Conservation (phyloP, 768 basidiomycete genomes). For the Mycena maculata region DNA sequence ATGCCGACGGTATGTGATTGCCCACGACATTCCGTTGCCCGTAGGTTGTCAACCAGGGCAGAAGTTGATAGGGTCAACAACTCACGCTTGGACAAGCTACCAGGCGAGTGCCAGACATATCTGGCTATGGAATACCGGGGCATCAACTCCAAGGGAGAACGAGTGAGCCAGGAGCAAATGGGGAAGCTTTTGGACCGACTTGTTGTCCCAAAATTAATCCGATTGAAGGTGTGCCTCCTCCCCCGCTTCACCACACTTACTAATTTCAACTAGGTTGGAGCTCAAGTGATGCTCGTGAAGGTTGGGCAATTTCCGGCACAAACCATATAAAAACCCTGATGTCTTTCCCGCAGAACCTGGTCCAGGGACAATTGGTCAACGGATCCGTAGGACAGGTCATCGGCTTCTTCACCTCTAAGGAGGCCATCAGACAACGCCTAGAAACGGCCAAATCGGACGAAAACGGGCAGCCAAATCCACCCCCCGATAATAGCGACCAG, state of each 20-base stretch:
- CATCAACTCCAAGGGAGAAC: slow-evolving; percentile 54
- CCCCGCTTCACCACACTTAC: slow-evolving; percentile 10
- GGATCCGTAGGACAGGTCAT: slow-evolving; percentile 72
- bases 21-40: slow-evolving; percentile 13
- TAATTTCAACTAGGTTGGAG: slow-evolving; percentile 63
- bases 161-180: slow-evolving; percentile 52
- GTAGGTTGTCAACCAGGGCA: slow-evolving; percentile 73
- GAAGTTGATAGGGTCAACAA: slow-evolving; percentile 82
- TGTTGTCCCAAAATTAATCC: slow-evolving; percentile 60
- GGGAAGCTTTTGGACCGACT: slow-evolving; percentile 66
- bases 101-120: slow-evolving; percentile 53
- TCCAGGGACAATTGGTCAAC: slow-evolving; percentile 77
- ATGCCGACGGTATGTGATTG: not conserved
- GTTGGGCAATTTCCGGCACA: slow-evolving; percentile 52
- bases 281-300: slow-evolving; percentile 90
- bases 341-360: slow-evolving; percentile 62
- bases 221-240: slow-evolving; percentile 58
- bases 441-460: slow-evolving; percentile 52
- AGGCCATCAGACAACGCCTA: slow-evolving; percentile 56
- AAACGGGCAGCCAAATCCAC: slow-evolving; percentile 25
- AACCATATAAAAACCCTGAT: not conserved
- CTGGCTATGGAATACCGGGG: slow-evolving; percentile 59
- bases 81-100: slow-evolving; percentile 58
- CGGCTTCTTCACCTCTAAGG: slow-evolving; percentile 56
- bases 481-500: slow-evolving; percentile 25